Base-by-base conservation (phyloP, 192 early-diverging fungal species). In the Backusella macrospora region DNA sequence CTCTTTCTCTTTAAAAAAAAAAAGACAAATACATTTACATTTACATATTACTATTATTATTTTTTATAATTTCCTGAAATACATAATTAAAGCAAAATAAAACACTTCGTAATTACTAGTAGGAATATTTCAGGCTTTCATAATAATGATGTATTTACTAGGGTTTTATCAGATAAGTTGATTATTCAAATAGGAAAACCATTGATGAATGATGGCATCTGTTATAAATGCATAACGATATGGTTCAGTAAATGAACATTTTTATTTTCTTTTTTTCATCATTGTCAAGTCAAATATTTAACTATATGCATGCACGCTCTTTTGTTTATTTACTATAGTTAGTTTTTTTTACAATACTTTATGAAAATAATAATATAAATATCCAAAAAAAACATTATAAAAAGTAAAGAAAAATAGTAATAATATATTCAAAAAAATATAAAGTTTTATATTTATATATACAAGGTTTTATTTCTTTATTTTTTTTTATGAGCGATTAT, bases 241-340 rank as follows among this genome's bases (percentile, higher is more conserved):
- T 34, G 29, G 29, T 34, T 34, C 29, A 34, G 29, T 2, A 34
- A 34, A 34, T 34, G 29, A 2, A 34, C 29, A 34, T 34, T 34
- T 34, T 34, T 34, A 34, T 34, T 34, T 34, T 0, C 10, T 21
- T 52, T 52, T 21, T 52, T 52, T 52, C 52, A 55, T 26, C 26
- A 59, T 55, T 26, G 52, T 23, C 52, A 55, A 55, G 52, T 55
- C 49, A 55, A 55, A 16, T 18, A 55, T 23, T 59, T 23, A 59
- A 13, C 26, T 5, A 3, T 12, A 29, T 59, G 21, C 21, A 59
- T 59, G 4, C 21, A 59, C 0, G 52, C 26, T 34, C 29, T 34
- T 34, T 23, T 10, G 3, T 52, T 59, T 59, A 59, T 59, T 59
- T 9, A 59, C 26, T 23, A 59, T 0, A 23, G 26, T 59, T 59